Base-by-base conservation (phyloP, 129 eudicot species). In the Mikania micrantha region DNA sequence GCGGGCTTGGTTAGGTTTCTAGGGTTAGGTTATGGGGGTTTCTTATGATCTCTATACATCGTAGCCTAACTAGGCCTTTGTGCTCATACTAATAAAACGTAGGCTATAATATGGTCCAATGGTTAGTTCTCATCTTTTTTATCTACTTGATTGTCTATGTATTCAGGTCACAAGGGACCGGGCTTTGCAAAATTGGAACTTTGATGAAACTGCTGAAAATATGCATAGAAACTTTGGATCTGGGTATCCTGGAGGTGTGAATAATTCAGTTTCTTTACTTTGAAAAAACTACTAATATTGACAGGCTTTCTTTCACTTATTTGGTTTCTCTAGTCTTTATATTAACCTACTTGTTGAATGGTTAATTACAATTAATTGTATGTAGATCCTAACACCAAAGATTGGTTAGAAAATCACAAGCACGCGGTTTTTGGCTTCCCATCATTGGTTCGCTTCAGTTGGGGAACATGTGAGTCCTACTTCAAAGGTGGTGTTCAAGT, bases 361-460 rank as follows among this genome's bases (percentile, higher is more conserved):
- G 27, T 28, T 70, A 60, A 75, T 38, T 27, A 44, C 10, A 13
- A 56, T 45, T 13, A 49, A 1, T 53, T 69, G 20, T 31, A 3
- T 74, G 45, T 67, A 92, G 98, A 93, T 70, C 98, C 98, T 68
- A 86, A 53, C 75, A 93, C 98, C 17, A 93, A 88, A 83, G 80
- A 73, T 27, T 93, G 98, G 98, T 74, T 93, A 85, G 85, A 93
- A 36, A 79, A 86, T 76, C 98, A 93, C 71, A 88, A 84, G 42
- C 98, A 93, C 69, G 52, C 83, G 2, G 85, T 89, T 52, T 88
- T 93, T 77, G 98, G 98, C 22, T 93, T 93, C 81, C 98, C 98
- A 9, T 56, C 95, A 27, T 77, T 93, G 78, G 96, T 93, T 40
- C 95, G 98, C 63, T 93, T 93, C 85, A 93, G 98, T 68, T 93